Conservation (phyloP, 345 rosid species). For the Arabis alpina region DNA sequence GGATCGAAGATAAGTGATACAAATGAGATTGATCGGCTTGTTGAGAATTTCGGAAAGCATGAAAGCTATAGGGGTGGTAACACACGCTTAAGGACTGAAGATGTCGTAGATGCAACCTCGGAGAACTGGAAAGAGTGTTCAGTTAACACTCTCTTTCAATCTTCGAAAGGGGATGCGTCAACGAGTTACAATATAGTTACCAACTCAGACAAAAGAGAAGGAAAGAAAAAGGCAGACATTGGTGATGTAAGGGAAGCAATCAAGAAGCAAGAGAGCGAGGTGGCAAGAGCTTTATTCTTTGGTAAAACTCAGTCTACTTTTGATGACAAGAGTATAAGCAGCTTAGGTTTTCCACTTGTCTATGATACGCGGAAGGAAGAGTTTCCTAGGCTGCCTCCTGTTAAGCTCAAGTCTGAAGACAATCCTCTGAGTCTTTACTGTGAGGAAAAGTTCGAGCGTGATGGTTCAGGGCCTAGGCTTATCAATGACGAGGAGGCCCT, state of each 20-base stretch:
- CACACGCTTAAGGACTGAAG: constrained; percentile 58
- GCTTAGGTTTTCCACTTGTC: constrained; percentile 57
- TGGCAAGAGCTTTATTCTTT: constrained; percentile 76
- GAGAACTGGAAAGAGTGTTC: constrained; percentile 77
- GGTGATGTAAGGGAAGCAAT: constrained; percentile 61
- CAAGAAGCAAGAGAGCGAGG: constrained; percentile 91
- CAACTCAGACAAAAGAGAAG: constrained; percentile 63
- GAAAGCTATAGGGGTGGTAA: constrained; percentile 49
- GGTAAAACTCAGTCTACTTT: constrained; percentile 60
- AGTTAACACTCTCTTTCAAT: constrained; percentile 71
- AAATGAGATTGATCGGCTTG: constrained; percentile 53
- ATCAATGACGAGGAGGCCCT: constrained; percentile 65
- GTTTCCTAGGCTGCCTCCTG: constrained; percentile 94
- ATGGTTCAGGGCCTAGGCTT: constrained; percentile 62
- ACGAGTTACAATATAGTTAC: constrained; percentile 52
- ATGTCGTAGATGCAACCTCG: constrained; percentile 49
- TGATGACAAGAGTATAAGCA: constrained; percentile 55
- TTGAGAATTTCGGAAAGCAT: constrained; percentile 43
- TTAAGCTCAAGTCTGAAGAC: constrained; percentile 93
- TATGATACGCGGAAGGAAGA: constrained; percentile 78
- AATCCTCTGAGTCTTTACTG: constrained; percentile 69
- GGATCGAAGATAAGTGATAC: constrained; percentile 49
- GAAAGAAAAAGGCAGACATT: constrained; percentile 61
- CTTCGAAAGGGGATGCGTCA: constrained; percentile 58
- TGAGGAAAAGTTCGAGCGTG: constrained; percentile 86